These are phyloP conservation scores for Pleurotus sapidus DNA, from an alignment of 768 basidiomycete species.

Conservation along the genomic window DNA sequence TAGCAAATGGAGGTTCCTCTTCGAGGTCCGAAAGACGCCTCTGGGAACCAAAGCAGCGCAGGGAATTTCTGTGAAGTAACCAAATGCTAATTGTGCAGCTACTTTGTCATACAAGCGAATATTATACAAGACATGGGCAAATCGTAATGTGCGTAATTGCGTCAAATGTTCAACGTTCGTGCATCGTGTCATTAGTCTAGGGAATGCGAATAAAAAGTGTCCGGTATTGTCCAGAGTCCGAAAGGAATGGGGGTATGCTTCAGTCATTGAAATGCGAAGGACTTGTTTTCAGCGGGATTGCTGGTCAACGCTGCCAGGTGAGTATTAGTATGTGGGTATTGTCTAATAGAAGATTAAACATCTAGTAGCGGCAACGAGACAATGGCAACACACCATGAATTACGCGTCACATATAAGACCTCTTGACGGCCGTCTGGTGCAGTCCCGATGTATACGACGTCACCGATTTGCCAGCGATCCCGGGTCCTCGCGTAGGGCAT, in stretches of 20 bases:
- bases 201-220: neutral
- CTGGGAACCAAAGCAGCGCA: neutral
- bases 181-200: neutral
- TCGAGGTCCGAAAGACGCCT: neutral
- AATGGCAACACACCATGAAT: constrained; percentile 1
- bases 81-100: neutral
- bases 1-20: constrained; percentile 3
- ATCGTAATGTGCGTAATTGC: neutral
- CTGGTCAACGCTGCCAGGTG: neutral
- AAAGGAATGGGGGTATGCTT: no score
- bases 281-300: no score
- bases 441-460: constrained; percentile 14
- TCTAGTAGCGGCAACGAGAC: neutral
- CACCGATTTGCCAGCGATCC: constrained; percentile 4
- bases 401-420: constrained; percentile 6
- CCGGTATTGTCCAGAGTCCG: no score
- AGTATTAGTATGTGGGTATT: neutral
- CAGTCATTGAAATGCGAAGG: no score
- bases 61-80: neutral
- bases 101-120: neutral
- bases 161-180: neutral
- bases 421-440: constrained; percentile 11
- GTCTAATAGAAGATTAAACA: neutral
- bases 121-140: neutral
- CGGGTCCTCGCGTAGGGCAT: constrained; percentile 8